Evolutionary conservation across 805 yeast genomes (phyloP).

Genomic region (Saccharomycopsis sp.): DNA sequence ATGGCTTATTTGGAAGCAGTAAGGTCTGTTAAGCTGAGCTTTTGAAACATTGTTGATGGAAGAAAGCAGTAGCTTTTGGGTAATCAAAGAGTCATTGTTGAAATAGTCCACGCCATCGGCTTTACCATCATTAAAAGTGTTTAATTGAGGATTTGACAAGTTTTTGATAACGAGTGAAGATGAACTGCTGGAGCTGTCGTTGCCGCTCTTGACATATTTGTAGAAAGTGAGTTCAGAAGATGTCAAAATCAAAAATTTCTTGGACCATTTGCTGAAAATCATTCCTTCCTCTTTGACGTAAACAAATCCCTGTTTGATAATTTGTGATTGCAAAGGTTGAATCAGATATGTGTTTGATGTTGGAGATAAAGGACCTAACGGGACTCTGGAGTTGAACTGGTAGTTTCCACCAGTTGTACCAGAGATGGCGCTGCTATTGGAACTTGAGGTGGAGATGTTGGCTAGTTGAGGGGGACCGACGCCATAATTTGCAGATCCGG

Average conservation of each 20-base stretch:
- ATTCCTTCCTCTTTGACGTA: constrained; percentile 20
- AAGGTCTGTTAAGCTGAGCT: constrained; percentile 27
- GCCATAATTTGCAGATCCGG: background rate
- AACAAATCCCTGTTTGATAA: constrained; percentile 20
- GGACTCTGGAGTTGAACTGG: constrained; percentile 19
- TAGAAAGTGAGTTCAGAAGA: constrained; percentile 17
- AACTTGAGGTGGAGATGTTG: background rate
- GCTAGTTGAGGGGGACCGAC: constrained; percentile 1
- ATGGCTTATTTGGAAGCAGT: constrained; percentile 22
- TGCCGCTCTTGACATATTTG: constrained; percentile 15
- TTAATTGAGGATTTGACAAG: constrained; percentile 18
- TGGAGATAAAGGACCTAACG: constrained; percentile 20
- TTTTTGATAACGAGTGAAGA: constrained; percentile 18
- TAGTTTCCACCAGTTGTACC: constrained; percentile 6
- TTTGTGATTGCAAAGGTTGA: constrained; percentile 17
- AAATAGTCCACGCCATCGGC: constrained; percentile 22
- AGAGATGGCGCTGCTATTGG: background rate
- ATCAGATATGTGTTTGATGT: constrained; percentile 20
- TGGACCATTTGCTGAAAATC: constrained; percentile 21
- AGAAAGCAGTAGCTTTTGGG: constrained; percentile 7
- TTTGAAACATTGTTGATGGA: constrained; percentile 13
- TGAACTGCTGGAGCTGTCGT: constrained; percentile 4
- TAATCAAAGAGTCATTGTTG: constrained; percentile 17
- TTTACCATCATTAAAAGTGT: constrained; percentile 20
- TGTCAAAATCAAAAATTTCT: constrained; percentile 19